Percentiles rank a stretch among this genome's conserved stretches.
phyloP scores from a whole-genome alignment of 257 asterid species.

The Echites panduratus region DNA sequence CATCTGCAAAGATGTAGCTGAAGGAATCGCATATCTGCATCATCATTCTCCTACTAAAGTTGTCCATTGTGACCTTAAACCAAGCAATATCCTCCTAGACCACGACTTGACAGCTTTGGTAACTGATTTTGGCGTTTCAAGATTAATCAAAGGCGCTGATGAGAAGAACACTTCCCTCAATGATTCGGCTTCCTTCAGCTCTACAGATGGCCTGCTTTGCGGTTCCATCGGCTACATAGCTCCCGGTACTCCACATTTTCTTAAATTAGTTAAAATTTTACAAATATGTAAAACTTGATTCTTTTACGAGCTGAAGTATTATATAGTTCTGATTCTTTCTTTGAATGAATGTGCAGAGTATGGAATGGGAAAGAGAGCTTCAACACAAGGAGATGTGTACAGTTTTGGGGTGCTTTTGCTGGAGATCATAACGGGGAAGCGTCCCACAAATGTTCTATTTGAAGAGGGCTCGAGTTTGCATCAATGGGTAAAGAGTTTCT shows the following conservation, averaged over 20 bases:
- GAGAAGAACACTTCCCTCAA: slow-evolving; percentile 19
- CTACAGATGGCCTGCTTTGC: slow-evolving; percentile 61
- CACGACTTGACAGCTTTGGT: slow-evolving; percentile 63
- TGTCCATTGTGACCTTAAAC: slow-evolving; percentile 80
- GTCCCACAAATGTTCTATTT: slow-evolving; percentile 59
- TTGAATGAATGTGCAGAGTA: slow-evolving; percentile 39
- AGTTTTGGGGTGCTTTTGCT: slow-evolving; percentile 62
- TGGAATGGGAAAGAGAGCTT: slow-evolving; percentile 81
- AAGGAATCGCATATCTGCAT: slow-evolving; percentile 75
- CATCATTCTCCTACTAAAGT: slow-evolving; percentile 64
- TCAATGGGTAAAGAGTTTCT: slow-evolving; percentile 66
- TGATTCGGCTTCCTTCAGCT: slow-evolving; percentile 51
- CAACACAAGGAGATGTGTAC: slow-evolving; percentile 73
- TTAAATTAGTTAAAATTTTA: too few species aligned
- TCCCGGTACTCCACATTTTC: slow-evolving; percentile 43
- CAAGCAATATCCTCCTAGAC: slow-evolving; percentile 79
- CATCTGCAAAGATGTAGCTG: slow-evolving; percentile 72
- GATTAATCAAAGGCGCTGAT: slow-evolving; percentile 40
- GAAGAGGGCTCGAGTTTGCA: slow-evolving; percentile 65
- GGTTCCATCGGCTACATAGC: slow-evolving; percentile 89
- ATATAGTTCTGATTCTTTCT: background rate
- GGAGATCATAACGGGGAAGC: slow-evolving; percentile 64
- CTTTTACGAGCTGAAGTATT: too few species aligned
- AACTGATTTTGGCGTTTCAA: slow-evolving; percentile 76
- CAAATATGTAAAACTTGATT: too few species aligned